phyloP scores from a whole-genome alignment of 1,284 basidiomycete species.

The Ustilago trichophora region DNA sequence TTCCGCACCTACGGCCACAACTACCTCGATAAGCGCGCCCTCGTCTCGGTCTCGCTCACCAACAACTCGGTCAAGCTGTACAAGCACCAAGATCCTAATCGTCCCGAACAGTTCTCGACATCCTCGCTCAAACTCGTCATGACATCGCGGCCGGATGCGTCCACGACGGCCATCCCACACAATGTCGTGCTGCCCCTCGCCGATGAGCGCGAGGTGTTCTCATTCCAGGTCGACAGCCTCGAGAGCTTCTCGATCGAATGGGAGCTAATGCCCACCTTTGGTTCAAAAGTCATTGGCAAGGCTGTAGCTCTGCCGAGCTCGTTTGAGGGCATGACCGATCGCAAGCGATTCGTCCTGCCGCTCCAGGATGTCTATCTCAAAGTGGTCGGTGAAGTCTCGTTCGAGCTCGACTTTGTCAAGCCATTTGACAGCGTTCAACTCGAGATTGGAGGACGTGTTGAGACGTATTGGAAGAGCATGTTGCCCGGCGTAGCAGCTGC shows the following conservation, averaged over 20 bases:
- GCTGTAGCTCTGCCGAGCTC: slow-evolving; percentile 85
- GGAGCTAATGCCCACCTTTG: slow-evolving; percentile 96
- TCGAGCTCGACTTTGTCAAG: slow-evolving; percentile 86
- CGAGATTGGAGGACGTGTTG: slow-evolving; percentile 85
- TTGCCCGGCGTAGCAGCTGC: slow-evolving; percentile 45
- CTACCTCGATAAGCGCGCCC: slow-evolving; percentile 80
- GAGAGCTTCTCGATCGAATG: slow-evolving; percentile 85
- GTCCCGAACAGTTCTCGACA: slow-evolving; percentile 67
- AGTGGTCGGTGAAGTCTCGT: slow-evolving; percentile 92
- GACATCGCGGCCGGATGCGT: slow-evolving; percentile 79
- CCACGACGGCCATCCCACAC: slow-evolving; percentile 72
- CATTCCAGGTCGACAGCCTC: slow-evolving; percentile 84
- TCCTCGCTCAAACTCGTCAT: slow-evolving; percentile 93
- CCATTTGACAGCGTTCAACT: slow-evolving; percentile 92
- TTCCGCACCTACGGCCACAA: slow-evolving; percentile 69
- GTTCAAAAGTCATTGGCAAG: slow-evolving; percentile 95
- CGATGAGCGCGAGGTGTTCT: slow-evolving; percentile 82
- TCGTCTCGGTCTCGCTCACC: slow-evolving; percentile 80
- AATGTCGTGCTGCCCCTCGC: slow-evolving; percentile 78
- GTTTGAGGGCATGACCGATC: slow-evolving; percentile 70
- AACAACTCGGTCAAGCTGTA: slow-evolving; percentile 64
- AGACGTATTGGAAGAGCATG: slow-evolving; percentile 67
- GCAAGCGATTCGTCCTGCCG: slow-evolving; percentile 69
- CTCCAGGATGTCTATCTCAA: slow-evolving; percentile 92
- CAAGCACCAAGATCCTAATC: slow-evolving; percentile 59